These are phyloP conservation scores for Cytospora schulzeri DNA, from an alignment of 2,329 filamentous ascomycete genomes.

Conservation along the genomic window DNA sequence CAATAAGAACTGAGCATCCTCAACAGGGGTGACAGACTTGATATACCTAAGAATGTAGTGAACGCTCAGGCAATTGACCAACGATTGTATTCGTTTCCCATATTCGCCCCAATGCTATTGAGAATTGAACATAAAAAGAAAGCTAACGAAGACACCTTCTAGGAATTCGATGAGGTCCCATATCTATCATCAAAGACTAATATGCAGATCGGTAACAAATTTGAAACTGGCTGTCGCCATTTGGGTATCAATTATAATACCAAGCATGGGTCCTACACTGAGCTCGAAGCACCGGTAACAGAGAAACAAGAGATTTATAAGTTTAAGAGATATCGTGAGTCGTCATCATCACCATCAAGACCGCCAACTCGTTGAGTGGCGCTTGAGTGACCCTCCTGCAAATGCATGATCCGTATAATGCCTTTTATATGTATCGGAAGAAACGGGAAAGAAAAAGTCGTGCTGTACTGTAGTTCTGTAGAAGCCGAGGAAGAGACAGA, in stretches of 20 bases:
- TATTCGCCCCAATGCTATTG: no score
- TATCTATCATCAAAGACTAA: no score
- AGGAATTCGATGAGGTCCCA: no score
- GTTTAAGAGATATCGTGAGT: neutral
- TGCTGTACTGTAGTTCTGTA: neutral
- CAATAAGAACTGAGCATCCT: no score
- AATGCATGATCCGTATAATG: neutral
- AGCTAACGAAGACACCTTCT: no score
- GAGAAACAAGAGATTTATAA: neutral
- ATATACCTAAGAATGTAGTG: no score
- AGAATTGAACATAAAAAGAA: no score
- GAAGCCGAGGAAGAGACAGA: neutral
- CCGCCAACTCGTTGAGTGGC: neutral
- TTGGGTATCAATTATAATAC: neutral
- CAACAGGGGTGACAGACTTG: no score
- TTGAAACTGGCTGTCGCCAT: neutral
- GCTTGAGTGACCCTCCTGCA: neutral
- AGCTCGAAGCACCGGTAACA: neutral
- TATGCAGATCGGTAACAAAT: no score
- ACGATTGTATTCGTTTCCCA: no score
- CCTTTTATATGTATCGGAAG: neutral
- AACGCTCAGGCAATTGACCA: no score
- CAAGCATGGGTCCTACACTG: neutral
- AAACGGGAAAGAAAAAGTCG: neutral
- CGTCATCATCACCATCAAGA: neutral